These are phyloP conservation scores for Monosporozyma solicola DNA, from an alignment of 805 yeast genomes.

Conservation along the genomic window DNA sequence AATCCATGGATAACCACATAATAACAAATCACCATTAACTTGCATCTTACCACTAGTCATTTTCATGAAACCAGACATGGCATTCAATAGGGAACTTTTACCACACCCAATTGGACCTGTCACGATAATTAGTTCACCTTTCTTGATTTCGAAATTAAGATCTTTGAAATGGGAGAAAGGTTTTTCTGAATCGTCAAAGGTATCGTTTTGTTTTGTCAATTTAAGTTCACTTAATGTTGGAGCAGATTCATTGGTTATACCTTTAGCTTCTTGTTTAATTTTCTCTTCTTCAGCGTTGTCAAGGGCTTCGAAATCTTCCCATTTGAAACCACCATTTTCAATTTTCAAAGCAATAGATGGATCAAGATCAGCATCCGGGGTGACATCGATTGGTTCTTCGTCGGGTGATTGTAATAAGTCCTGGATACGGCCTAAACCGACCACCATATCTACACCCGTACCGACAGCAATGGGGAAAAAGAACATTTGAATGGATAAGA, in stretches of 20 bases:
- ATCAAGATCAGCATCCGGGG: conserved; percentile 13
- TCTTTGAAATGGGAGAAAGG: conserved; percentile 36
- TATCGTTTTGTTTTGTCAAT: not conserved
- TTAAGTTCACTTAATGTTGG: not conserved
- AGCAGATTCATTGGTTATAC: not conserved
- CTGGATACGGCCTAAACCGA: conserved; percentile 53
- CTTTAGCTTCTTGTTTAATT: not conserved
- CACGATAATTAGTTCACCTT: conserved; percentile 56
- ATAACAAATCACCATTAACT: conserved; percentile 43
- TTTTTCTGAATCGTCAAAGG: not conserved
- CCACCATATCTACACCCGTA: conserved; percentile 56
- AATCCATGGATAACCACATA: conserved; percentile 72
- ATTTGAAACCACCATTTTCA: conserved; percentile 48
- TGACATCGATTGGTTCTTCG: conserved; percentile 19
- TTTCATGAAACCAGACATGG: conserved; percentile 65
- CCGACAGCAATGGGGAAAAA: conserved; percentile 65
- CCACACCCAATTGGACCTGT: conserved; percentile 76
- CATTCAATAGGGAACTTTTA: conserved; percentile 61
- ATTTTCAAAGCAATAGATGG: conserved; percentile 40
- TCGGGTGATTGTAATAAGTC: conserved; percentile 41
- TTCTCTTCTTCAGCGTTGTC: conserved; percentile 17
- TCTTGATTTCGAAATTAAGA: conserved; percentile 44
- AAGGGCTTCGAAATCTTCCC: conserved; percentile 47
- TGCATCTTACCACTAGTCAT: conserved; percentile 42
- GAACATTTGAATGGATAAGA: conserved; percentile 51